phyloP scores from a whole-genome alignment of 768 basidiomycete species.

The Mycena venus region DNA sequence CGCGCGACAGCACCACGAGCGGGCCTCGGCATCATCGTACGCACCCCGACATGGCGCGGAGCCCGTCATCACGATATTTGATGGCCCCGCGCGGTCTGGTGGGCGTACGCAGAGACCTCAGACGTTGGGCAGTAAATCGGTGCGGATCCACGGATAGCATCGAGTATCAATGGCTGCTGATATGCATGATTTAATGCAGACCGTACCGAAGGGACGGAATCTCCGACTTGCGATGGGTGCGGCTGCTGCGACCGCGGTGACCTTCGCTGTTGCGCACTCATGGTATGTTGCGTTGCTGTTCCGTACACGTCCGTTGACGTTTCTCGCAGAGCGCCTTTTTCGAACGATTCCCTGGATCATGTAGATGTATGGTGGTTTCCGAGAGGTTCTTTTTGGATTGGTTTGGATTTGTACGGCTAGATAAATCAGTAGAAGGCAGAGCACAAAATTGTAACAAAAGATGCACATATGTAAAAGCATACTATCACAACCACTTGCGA shows the following conservation, averaged over 20 bases:
- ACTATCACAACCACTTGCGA: too few relatives aligned
- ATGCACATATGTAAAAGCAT: too few relatives aligned
- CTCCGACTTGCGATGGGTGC: not conserved
- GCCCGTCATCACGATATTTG: constrained; percentile 11
- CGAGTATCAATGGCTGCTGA: not conserved
- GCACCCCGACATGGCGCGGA: not conserved
- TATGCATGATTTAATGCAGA: not conserved
- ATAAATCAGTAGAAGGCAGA: too few relatives aligned
- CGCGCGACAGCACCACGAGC: not conserved
- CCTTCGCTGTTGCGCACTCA: not conserved
- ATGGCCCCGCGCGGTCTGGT: constrained; percentile 11
- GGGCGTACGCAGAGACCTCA: not conserved
- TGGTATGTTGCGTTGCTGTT: not conserved
- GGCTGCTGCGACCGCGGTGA: not conserved
- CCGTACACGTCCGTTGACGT: too few relatives aligned
- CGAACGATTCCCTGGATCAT: too few relatives aligned
- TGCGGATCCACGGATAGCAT: not conserved
- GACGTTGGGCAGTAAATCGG: not conserved
- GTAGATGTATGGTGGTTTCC: too few relatives aligned
- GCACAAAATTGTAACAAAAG: too few relatives aligned
- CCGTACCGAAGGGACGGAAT: not conserved
- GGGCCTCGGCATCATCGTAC: not conserved
- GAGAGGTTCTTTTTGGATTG: too few relatives aligned
- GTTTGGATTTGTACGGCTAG: too few relatives aligned
- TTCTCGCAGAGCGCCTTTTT: too few relatives aligned